Evolutionary conservation across 2,329 filamentous ascomycete species (phyloP).

Genomic region (Knoxdaviesia proteae): DNA sequence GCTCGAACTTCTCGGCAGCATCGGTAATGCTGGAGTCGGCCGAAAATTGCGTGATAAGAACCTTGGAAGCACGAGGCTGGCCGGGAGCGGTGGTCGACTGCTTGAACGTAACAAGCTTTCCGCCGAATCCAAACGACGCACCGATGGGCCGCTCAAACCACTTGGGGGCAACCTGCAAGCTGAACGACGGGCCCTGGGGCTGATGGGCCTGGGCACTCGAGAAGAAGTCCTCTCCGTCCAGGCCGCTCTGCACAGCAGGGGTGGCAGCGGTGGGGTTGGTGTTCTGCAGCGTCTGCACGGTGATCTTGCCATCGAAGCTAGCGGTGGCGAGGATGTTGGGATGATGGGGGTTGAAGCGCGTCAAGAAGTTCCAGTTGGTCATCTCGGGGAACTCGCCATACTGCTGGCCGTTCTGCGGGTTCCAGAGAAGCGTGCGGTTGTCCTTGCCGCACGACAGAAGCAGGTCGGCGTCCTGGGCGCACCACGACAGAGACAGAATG

Average conservation of each 20-base stretch:
- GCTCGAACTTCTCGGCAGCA: constrained; percentile 72
- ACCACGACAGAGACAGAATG: constrained; percentile 89
- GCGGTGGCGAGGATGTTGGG: constrained; percentile 84
- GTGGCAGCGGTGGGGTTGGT: constrained; percentile 62
- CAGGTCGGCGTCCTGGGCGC: constrained; percentile 70
- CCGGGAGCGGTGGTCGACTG: constrained; percentile 38
- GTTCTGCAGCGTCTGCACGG: constrained; percentile 82
- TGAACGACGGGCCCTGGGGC: constrained; percentile 77
- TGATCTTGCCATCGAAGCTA: constrained; percentile 92
- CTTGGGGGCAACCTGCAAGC: constrained; percentile 63
- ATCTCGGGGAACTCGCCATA: constrained; percentile 91
- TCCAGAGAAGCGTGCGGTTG: constrained; percentile 90
- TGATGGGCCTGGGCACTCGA: constrained; percentile 68
- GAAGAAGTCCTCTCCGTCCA: constrained; percentile 93
- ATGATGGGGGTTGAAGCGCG: constrained; percentile 82
- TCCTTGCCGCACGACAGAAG: constrained; percentile 91
- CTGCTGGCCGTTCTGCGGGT: constrained; percentile 70
- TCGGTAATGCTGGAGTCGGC: constrained; percentile 71
- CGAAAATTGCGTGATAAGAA: constrained; percentile 73
- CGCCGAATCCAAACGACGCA: constrained; percentile 86
- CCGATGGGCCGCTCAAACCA: constrained; percentile 77
- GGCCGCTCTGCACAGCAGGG: constrained; percentile 40
- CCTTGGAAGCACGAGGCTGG: constrained; percentile 42
- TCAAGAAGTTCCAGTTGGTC: constrained; percentile 98
- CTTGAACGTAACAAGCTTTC: constrained; percentile 65